Conservation (phyloP, 1,284 basidiomycete genomes). For the Marasmius sp. region DNA sequence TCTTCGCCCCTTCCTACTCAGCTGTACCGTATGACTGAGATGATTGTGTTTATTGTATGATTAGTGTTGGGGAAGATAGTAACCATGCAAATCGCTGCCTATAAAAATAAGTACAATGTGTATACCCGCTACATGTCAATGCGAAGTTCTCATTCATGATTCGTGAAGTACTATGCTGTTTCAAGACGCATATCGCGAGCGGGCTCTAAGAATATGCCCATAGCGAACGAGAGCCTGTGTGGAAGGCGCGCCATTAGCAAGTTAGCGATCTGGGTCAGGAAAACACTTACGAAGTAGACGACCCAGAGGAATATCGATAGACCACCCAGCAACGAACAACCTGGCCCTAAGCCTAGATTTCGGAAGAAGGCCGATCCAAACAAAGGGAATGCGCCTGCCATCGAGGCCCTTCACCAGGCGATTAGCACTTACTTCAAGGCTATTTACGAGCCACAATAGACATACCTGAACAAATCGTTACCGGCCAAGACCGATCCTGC, state of each 20-base stretch:
- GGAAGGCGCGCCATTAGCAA: too few relatives aligned
- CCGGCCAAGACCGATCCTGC: constrained; percentile 38
- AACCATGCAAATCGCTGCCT: too few relatives aligned
- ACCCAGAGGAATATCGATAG: constrained; percentile 29
- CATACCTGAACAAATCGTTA: constrained; percentile 16
- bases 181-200: too few relatives aligned
- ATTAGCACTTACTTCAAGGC: background rate
- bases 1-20: background rate
- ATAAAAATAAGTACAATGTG: too few relatives aligned
- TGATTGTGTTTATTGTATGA: background rate
- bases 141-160: too few relatives aligned
- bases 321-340: constrained; percentile 31
- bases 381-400: constrained; percentile 37
- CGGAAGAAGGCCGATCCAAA: constrained; percentile 32
- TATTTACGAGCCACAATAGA: background rate
- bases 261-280: too few relatives aligned
- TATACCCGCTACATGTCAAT: too few relatives aligned
- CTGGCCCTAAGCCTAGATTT: constrained; percentile 31
- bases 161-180: too few relatives aligned
- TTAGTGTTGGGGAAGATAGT: background rate
- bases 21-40: background rate
- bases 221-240: too few relatives aligned
- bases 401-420: constrained; percentile 26
- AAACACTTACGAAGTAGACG: constrained; percentile 11
- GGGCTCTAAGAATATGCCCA: too few relatives aligned